Evolutionary conservation across 2,329 filamentous ascomycete species (phyloP), one percentile per base, ranked within the genome.

Genomic region (Phialophora verrucosa): DNA sequence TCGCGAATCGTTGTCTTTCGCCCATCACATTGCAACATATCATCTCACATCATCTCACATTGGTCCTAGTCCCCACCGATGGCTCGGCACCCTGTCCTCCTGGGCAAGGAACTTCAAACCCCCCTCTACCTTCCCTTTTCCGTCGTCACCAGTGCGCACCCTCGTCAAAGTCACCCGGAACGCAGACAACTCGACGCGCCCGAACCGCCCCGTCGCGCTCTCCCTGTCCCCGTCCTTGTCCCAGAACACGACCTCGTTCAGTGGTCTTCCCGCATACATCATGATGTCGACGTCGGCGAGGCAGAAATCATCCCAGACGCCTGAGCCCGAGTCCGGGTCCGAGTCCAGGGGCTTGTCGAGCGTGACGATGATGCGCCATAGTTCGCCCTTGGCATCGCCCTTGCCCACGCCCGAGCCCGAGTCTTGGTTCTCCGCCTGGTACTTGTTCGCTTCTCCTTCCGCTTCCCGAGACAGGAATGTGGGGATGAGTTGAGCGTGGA

Each of bases 221-320:
- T 4, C 12, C 25, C 25, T 38, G 17, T 57, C 31, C 1, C 38
- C 27, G 14, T 73, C 67, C 0, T 60, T 68, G 25, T 73, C 69
- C 78, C 78, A 79, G 57, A 81, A 78, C 0, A 77, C 73, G 4
- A 76, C 27, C 58, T 78, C 77, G 29, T 77, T 78, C 11, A 78
- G 42, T 0, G 76, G 74, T 17, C 74, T 61, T 1, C 73, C 75
- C 2, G 71, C 78, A 67, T 80, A 80, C 23, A 71, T 70, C 2
- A 71, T 47, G 2, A 64, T 65, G 23, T 78, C 76, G 4, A 78
- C 68, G 64, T 79, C 71, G 0, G 71, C 73, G 3, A 73, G 47
- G 61, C 78, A 81, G 51, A 77, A 78, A 7, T 80, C 78, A 60
- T 78, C 62, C 75, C 60, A 73, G 38, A 68, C 51, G 14, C 11